These are phyloP conservation scores for Debaryomyces subglobosus DNA, from an alignment of 1,139 yeast species.

Conservation along the genomic window DNA sequence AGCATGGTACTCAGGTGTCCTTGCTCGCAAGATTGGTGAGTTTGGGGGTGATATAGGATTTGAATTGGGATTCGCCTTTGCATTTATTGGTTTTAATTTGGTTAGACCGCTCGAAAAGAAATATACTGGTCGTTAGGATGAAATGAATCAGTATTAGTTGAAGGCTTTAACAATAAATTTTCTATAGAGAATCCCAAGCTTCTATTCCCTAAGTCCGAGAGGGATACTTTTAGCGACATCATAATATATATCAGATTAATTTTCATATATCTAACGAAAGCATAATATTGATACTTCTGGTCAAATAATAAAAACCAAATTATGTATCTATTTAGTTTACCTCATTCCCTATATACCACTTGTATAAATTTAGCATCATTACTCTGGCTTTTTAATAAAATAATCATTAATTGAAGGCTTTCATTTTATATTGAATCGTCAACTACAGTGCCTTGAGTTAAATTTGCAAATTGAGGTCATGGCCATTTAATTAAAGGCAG, in stretches of 20 bases:
- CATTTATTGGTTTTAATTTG: constrained; percentile 63
- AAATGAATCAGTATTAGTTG: not conserved
- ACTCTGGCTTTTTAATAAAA: not conserved
- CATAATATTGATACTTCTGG: not conserved
- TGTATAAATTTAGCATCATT: not conserved
- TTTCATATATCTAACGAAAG: not conserved
- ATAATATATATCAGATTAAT: not conserved
- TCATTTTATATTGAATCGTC: too few species aligned
- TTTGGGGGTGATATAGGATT: constrained; percentile 88
- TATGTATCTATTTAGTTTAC: not conserved
- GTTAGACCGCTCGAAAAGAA: constrained; percentile 73
- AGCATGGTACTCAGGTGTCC: constrained; percentile 76
- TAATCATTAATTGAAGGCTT: too few species aligned
- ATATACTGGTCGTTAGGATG: constrained; percentile 52
- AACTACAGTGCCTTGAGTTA: too few species aligned
- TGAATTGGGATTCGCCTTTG: constrained; percentile 72
- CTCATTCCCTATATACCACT: not conserved
- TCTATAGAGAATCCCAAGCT: not conserved
- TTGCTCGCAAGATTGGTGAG: constrained; percentile 63
- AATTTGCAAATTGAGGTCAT: too few species aligned
- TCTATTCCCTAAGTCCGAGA: not conserved
- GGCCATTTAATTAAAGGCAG: too few species aligned
- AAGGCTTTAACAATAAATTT: not conserved
- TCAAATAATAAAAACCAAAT: not conserved
- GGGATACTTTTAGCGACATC: not conserved